Base-by-base conservation (phyloP, 352 stramenopile species). In the Phytophthora nicotianae region DNA sequence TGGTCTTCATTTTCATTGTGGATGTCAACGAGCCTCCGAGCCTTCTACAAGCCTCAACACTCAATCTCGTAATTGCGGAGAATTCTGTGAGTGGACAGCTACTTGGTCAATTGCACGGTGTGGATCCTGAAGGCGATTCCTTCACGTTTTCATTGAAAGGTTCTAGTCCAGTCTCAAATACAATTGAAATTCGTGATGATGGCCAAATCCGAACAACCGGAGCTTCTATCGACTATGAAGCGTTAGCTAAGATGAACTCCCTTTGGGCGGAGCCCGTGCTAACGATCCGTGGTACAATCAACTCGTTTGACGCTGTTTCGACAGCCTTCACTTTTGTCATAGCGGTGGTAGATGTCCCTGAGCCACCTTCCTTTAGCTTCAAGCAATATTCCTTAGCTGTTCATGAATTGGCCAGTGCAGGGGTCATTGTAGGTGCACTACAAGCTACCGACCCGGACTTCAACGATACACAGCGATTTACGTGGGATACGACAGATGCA, bases 21-120 rank as follows among this genome's bases (percentile, higher is more conserved):
- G 54, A 89, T 42, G 70, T 84, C 6, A 76, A 87, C 19, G 80
- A 89, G 24, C 65, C 65, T 9, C 77, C 80, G 5, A 50, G 49
- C 10, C 47, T 86, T 1, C 32, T 81, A 17, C 16, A 40, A 10
- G 62, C 69, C 5, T 83, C 75, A 2, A 24, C 67, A 5, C 53
- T 66, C 17, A 58, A 65, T 21, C 29, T 86, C 16, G 45, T 57
- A 7, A 37, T 86, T 11, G 7, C 48, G 0, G 80, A 89, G 58
- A 89, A 89, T 56, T 9, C 58, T 11, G 13, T 43, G 6, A 41
- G 27, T 11, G 62, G 46, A 0, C 19, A 65, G 2, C 4, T 68
- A 4, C 16, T 89, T 7, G 76, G 75, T 1, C 48, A 76, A 4
- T 53, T 89, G n/a, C 45, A 65, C 58, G 77, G 42, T 11, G 32